Conservation (phyloP, 768 basidiomycete species). For the Podaxis sp. region DNA sequence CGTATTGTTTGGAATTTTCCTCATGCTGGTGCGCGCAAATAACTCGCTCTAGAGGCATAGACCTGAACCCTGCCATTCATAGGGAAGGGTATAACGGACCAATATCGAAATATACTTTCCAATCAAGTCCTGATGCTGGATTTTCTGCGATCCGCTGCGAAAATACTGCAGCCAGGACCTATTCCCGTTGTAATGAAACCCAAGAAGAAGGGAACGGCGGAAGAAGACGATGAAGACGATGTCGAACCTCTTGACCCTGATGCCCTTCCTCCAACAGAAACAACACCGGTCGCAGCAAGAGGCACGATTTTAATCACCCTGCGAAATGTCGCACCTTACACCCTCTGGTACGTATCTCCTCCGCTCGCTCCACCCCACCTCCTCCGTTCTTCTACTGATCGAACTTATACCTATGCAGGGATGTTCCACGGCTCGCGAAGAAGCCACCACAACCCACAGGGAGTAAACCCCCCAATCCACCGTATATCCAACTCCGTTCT, state of each 20-base stretch:
- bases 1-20: constrained; percentile 95
- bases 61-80: constrained; percentile 6
- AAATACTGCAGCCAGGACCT: constrained; percentile 57
- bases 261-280: constrained; percentile 12
- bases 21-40: constrained; percentile 70
- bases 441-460: constrained; percentile 56
- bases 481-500: constrained; percentile 70
- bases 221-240: constrained; percentile 31
- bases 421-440: constrained; percentile 73
- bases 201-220: constrained; percentile 51
- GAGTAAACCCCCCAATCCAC: constrained; percentile 55
- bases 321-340: constrained; percentile 85
- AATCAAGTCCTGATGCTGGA: constrained; percentile 84
- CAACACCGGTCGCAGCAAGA: constrained; percentile 29
- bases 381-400: constrained; percentile 10
- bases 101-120: constrained; percentile 87
- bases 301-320: constrained; percentile 87
- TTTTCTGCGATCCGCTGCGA: constrained; percentile 74
- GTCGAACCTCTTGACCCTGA: constrained; percentile 22
- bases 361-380: neutral
- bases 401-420: constrained; percentile 41
- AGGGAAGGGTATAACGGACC: constrained; percentile 91
- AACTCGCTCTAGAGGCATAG: neutral
- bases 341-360: constrained; percentile 59
- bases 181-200: constrained; percentile 40